Conservation (phyloP, 2,329 filamentous ascomycete species). For the Cytospora chrysosperma region DNA sequence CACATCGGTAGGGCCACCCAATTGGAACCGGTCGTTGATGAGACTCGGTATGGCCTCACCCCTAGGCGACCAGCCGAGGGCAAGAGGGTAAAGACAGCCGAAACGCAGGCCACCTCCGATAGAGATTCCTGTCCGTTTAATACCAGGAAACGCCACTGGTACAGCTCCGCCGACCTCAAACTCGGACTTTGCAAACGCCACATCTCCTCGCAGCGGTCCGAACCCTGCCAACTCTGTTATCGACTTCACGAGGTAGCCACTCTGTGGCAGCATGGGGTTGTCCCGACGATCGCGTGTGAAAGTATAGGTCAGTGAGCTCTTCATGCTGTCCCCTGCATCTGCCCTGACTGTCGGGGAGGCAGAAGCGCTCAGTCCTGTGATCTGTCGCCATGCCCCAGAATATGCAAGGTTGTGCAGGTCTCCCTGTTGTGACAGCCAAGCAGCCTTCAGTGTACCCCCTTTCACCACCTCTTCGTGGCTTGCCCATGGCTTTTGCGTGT, state of each 20-base stretch:
- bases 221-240: slow-evolving; percentile 82
- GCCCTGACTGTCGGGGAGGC: slow-evolving; percentile 79
- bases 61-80: slow-evolving; percentile 55
- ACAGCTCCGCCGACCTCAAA: slow-evolving; percentile 75
- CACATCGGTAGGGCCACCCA: slow-evolving; percentile 92
- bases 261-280: slow-evolving; percentile 78
- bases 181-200: slow-evolving; percentile 93
- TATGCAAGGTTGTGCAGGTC: slow-evolving; percentile 79
- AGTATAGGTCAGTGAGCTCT: slow-evolving; percentile 80
- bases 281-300: slow-evolving; percentile 81
- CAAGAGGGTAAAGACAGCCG: slow-evolving; percentile 80
- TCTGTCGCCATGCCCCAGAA: slow-evolving; percentile 79
- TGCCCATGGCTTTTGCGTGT: slow-evolving; percentile 87
- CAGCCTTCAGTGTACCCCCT: slow-evolving; percentile 73
- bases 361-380: slow-evolving; percentile 72
- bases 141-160: slow-evolving; percentile 68
- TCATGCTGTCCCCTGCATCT: slow-evolving; percentile 88
- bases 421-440: slow-evolving; percentile 65
- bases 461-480: slow-evolving; percentile 88
- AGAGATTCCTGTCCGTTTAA: slow-evolving; percentile 73
- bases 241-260: slow-evolving; percentile 77
- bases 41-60: slow-evolving; percentile 65
- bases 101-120: slow-evolving; percentile 79
- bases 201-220: slow-evolving; percentile 81
- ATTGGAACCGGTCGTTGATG: slow-evolving; percentile 91